phyloP scores from a whole-genome alignment of 2,329 filamentous ascomycete genomes.

The Pseudogymnoascus sp. region DNA sequence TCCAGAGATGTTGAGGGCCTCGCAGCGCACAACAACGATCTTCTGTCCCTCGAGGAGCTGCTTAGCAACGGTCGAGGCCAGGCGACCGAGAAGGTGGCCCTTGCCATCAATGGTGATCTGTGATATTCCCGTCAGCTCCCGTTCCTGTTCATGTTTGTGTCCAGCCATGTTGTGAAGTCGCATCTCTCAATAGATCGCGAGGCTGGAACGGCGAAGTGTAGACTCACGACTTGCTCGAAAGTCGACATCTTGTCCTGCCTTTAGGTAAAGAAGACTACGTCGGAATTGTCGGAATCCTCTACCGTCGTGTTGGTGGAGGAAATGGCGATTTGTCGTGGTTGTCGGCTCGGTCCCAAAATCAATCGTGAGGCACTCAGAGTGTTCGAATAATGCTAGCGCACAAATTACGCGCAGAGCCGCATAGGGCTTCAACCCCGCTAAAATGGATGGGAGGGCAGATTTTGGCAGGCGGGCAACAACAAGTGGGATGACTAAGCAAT shows the following conservation, averaged over 20 bases:
- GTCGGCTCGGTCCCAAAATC: constrained; percentile 16
- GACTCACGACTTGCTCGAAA: constrained; percentile 64
- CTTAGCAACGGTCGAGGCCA: constrained; percentile 97
- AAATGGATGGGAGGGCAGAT: neutral
- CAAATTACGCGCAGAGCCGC: constrained; percentile 9
- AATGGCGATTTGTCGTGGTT: constrained; percentile 26
- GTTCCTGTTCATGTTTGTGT: neutral
- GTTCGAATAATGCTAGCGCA: constrained; percentile 7
- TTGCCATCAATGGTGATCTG: constrained; percentile 99
- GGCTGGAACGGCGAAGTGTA: constrained; percentile 14
- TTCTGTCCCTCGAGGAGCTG: constrained; percentile 98
- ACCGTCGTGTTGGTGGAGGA: constrained; percentile 29
- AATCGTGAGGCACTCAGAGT: constrained; percentile 8
- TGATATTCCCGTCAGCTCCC: constrained; percentile 8
- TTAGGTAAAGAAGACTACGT: constrained; percentile 27
- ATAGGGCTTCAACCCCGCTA: constrained; percentile 10
- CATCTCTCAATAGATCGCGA: constrained; percentile 5
- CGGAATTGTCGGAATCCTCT: constrained; percentile 26
- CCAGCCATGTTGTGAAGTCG: constrained; percentile 1
- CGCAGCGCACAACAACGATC: constrained; percentile 97
- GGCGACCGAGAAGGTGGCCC: constrained; percentile 98
- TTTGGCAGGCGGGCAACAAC: neutral
- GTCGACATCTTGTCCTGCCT: constrained; percentile 50
- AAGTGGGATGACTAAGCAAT: neutral
- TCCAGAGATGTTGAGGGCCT: constrained; percentile 99